phyloP scores from a whole-genome alignment of 2,329 filamentous ascomycete species.

The Acrocalymma vagum region DNA sequence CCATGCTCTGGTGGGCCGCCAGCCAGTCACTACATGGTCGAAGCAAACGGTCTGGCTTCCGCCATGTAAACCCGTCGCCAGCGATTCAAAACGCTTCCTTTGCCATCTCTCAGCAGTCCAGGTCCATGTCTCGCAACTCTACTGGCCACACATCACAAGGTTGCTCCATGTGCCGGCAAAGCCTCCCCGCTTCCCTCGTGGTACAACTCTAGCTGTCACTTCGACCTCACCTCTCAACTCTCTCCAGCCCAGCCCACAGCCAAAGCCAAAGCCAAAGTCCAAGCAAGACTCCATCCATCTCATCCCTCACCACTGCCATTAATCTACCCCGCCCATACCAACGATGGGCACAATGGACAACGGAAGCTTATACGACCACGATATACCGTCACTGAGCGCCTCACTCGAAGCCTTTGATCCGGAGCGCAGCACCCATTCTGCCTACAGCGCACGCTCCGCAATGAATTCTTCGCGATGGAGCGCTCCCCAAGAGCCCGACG shows the following conservation, averaged over 20 bases:
- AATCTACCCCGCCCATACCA: slow-evolving; percentile 15
- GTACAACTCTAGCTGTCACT: slow-evolving; percentile 28
- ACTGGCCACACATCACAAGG: slow-evolving; percentile 46
- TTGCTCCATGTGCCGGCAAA: slow-evolving; percentile 39
- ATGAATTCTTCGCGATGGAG: slow-evolving; percentile 63
- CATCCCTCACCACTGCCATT: slow-evolving; percentile 1
- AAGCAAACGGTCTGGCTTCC: slow-evolving; percentile 13
- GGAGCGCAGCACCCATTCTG: slow-evolving; percentile 45
- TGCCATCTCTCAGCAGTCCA: slow-evolving; percentile 35
- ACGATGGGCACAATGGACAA: slow-evolving; percentile 43
- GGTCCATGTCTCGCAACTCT: slow-evolving; percentile 25
- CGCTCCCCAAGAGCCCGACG: slow-evolving; percentile 44
- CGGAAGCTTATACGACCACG: slow-evolving; percentile 45
- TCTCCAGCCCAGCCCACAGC: slow-evolving; percentile 13
- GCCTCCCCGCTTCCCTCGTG: slow-evolving; percentile 28
- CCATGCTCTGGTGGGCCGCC: slow-evolving; percentile 18
- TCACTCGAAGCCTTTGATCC: slow-evolving; percentile 50
- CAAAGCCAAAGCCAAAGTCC: slow-evolving; percentile 13
- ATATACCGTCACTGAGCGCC: slow-evolving; percentile 48
- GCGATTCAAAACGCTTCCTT: no score
- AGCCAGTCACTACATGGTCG: slow-evolving; percentile 20
- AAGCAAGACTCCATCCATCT: neutral
- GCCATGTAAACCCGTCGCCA: slow-evolving; percentile 16
- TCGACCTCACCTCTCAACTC: slow-evolving; percentile 26
- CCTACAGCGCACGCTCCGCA: slow-evolving; percentile 65